Base-by-base conservation (phyloP, 345 rosid genomes). In the Acer campestre region DNA sequence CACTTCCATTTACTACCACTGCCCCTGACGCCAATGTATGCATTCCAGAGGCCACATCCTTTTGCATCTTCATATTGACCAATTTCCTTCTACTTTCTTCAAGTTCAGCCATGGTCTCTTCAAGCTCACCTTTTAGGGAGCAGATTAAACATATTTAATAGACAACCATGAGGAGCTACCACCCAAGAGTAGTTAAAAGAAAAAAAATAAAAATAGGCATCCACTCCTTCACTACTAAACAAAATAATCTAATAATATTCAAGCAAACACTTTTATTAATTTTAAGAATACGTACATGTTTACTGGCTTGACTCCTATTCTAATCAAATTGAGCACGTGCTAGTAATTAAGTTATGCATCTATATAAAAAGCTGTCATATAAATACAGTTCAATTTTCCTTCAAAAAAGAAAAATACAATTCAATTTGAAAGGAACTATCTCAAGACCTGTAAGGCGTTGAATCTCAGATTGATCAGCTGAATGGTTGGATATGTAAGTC, bases 41-140 rank as follows among this genome's bases (percentile, higher is more conserved):
- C 75, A 78, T 18, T 69, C 87, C 94, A 74, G 89, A 88, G 40
- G 92, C 90, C 27, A 86, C 87, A 84, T 91, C 98, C 84, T 91
- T 96, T 80, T 92, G 95, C 98, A 94, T 94, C 80, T 82, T 90
- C 80, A 89, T 80, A 82, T 80, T 87, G 73, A 96, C 85, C 80
- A 94, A 78, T 83, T 92, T 96, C 86, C 98, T 88, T 88, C 95
- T 89, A 80, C 92, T 91, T 78, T 91, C 98, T 88, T 96, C 97
- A 55, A 94, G 95, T 83, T 92, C 94, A 61, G 88, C 87, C 90
- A 88, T 87, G 81, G 74, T 85, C 87, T 96, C 99, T 85, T 96
- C 98, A 80, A 96, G 78, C 84, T 92, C 92, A 80, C 94, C 98
- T 96, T 78, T 73, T 63, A 84, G 61, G 49, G 79, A 49, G 78